A percentile compares a stretch with the other conserved stretches of the same genome.
phyloP scores from a whole-genome alignment of 2,329 filamentous ascomycete genomes.

The Coniochaeta sp. region DNA sequence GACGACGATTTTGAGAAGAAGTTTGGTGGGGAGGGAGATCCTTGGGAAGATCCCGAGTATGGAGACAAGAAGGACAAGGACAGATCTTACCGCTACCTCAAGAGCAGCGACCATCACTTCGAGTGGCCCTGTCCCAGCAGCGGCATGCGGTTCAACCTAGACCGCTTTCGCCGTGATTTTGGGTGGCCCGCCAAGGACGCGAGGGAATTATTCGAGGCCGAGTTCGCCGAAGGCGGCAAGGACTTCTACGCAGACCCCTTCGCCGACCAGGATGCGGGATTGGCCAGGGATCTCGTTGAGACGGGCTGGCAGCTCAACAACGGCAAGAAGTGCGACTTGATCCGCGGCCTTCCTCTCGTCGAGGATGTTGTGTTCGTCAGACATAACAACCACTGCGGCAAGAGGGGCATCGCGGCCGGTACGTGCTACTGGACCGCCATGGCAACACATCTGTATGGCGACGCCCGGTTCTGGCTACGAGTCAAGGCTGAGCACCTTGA shows the following conservation, averaged over 20 bases:
- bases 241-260: neutral
- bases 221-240: neutral
- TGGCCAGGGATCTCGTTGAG: neutral
- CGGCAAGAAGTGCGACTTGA: slow-evolving; percentile 5
- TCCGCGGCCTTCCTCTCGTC: slow-evolving; percentile 23
- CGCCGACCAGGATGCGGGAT: neutral
- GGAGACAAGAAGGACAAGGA: neutral
- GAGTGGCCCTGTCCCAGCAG: neutral
- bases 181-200: neutral
- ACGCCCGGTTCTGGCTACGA: slow-evolving; percentile 14
- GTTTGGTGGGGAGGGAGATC: neutral
- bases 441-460: slow-evolving; percentile 19
- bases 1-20: neutral
- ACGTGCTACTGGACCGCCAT: slow-evolving; percentile 25
- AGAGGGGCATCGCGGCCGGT: slow-evolving; percentile 1
- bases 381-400: slow-evolving; percentile 11
- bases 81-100: slow-evolving; percentile 1
- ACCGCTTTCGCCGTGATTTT: slow-evolving; percentile 4
- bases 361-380: slow-evolving; percentile 22
- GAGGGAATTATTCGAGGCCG: neutral
- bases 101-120: neutral
- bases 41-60: neutral
- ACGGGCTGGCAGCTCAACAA: slow-evolving; percentile 3
- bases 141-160: slow-evolving; percentile 9
- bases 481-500: slow-evolving; percentile 26